These are phyloP conservation scores for Begonia peltatifolia DNA, from an alignment of 306 rosid species.

Conservation along the genomic window DNA sequence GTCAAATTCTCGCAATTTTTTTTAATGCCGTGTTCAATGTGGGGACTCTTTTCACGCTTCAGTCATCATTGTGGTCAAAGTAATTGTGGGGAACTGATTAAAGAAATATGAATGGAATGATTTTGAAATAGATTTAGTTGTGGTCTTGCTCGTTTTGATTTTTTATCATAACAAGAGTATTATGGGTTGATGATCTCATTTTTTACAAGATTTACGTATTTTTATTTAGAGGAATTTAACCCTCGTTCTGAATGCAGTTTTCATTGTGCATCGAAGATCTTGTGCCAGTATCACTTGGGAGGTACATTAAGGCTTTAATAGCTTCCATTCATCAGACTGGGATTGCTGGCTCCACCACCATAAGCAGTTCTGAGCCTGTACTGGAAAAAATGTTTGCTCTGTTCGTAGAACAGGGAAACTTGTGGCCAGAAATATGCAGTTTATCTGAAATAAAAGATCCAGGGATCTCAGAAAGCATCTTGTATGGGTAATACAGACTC, in stretches of 20 bases:
- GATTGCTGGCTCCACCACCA: slow-evolving; percentile 28
- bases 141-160: too few relatives aligned
- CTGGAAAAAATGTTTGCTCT: slow-evolving; percentile 73
- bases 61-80: too few relatives aligned
- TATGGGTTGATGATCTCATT: slow-evolving; percentile 4
- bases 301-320: slow-evolving; percentile 59
- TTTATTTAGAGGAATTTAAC: slow-evolving; percentile 12
- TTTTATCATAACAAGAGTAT: neutral
- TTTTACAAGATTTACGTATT: slow-evolving; percentile 2
- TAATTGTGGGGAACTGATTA: too few relatives aligned
- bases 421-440: slow-evolving; percentile 89
- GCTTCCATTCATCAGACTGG: slow-evolving; percentile 40
- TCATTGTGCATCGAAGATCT: slow-evolving; percentile 94
- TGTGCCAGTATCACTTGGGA: slow-evolving; percentile 86
- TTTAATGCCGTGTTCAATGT: too few relatives aligned
- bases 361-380: slow-evolving; percentile 44
- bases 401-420: slow-evolving; percentile 88
- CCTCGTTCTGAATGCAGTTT: slow-evolving; percentile 45
- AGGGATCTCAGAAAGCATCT: slow-evolving; percentile 48
- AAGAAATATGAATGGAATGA: too few relatives aligned
- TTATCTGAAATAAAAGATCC: slow-evolving; percentile 66
- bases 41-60: too few relatives aligned
- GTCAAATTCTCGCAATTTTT: too few relatives aligned
- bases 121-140: too few relatives aligned
- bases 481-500: slow-evolving; percentile 50